Evolutionary conservation across 768 basidiomycete species (phyloP).

Genomic region (Fibroporia radiculosa): DNA sequence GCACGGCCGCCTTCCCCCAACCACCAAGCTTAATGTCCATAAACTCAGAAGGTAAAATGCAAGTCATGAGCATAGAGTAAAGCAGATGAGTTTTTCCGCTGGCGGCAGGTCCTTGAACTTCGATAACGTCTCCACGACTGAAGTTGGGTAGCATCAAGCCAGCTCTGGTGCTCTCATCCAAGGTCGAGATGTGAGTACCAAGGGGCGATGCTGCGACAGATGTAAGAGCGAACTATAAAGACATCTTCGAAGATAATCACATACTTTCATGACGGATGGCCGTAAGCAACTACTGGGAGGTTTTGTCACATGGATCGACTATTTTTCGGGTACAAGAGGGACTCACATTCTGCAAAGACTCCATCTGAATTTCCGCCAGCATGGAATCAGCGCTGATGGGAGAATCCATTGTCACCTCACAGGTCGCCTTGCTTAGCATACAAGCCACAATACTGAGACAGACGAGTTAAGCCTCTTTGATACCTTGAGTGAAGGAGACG

Average conservation of each 20-base stretch:
- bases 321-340: background rate
- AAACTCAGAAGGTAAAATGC: slow-evolving; percentile 42
- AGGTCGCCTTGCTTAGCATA: no score
- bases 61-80: slow-evolving; percentile 52
- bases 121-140: slow-evolving; percentile 55
- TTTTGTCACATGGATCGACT: background rate
- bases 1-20: slow-evolving; percentile 55
- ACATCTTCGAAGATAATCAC: slow-evolving; percentile 4
- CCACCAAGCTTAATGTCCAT: slow-evolving; percentile 36
- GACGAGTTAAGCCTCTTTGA: no score
- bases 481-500: no score
- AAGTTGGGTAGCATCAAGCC: no score
- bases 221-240: slow-evolving; percentile 1
- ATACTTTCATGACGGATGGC: slow-evolving; percentile 33
- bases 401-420: slow-evolving; percentile 1
- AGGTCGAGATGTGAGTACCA: slow-evolving; percentile 25
- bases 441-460: no score
- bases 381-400: slow-evolving; percentile 5
- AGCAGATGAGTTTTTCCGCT: slow-evolving; percentile 79
- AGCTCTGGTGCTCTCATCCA: no score
- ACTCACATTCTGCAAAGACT: slow-evolving; percentile 13
- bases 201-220: slow-evolving; percentile 8
- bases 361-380: slow-evolving; percentile 9
- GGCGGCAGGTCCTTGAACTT: slow-evolving; percentile 67
- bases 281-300: slow-evolving; percentile 31